These are phyloP conservation scores for Gossypium stocksii DNA, from an alignment of 345 rosid species.

Conservation along the genomic window DNA sequence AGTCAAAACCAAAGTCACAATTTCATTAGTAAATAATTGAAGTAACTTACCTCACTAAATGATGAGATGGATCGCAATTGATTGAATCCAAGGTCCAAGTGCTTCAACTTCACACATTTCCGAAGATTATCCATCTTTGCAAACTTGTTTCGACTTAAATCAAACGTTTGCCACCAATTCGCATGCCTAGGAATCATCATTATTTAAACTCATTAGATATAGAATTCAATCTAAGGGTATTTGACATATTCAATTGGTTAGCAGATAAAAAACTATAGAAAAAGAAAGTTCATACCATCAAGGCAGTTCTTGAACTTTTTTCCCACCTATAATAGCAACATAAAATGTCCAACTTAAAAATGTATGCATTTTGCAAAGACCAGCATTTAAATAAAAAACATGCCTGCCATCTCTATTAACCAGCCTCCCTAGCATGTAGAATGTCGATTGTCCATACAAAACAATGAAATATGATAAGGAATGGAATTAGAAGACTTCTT, in stretches of 20 bases:
- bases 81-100: no score
- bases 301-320: constrained; percentile 39
- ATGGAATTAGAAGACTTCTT: neutral
- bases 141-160: no score
- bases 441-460: neutral
- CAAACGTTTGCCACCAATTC: no score
- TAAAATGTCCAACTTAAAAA: neutral
- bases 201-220: no score
- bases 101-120: no score
- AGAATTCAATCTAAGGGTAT: neutral
- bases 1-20: no score
- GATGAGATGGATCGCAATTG: no score
- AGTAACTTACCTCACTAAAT: no score
- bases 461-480: neutral
- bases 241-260: neutral
- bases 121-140: no score
- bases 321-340: constrained; percentile 29
- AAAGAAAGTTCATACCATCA: constrained; percentile 41
- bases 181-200: no score
- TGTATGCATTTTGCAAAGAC: neutral
- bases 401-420: neutral
- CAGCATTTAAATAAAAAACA: neutral
- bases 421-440: neutral
- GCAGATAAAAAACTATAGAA: neutral
- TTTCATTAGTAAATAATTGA: no score